Base-by-base conservation (phyloP, 1,284 basidiomycete genomes). In the Trichosporon sp. region DNA sequence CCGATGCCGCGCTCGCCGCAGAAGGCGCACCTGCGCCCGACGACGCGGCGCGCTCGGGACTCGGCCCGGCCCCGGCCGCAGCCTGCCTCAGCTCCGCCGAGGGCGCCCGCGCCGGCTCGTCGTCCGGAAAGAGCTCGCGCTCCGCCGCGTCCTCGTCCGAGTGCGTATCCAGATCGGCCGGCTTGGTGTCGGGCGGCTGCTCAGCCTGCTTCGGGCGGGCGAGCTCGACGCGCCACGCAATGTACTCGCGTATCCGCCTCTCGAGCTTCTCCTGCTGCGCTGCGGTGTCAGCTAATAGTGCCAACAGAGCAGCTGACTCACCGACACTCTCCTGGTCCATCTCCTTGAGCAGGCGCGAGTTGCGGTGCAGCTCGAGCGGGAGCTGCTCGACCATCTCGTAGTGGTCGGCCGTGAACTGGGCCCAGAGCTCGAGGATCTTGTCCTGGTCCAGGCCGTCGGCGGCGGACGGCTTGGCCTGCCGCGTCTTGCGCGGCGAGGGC, bases 351-450 rank as follows among this genome's bases (percentile, higher is more conserved):
- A 96, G 84, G 25, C 88, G 85, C 80, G 90, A 91, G 69, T 92
- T 90, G 44, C 94, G 86, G 76, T 92, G 90, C 65, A 96, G 80
- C 66, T 92, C 91, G 69, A 95, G 83, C 2, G 94, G 93, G 5
- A 96, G 83, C 80, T 95, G 92, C 75, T 95, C 93, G 66, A 94
- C 87, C 65, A 91, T 88, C 87, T 92, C 92, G 78, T 89, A 90
- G 75, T 91, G 88, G 72, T 93, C 91, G 75, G 91, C 91, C 72
- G 88, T 87, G 78, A 93, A 88, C 27, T 88, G 84, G 47, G 91
- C 89, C 91, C 92, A 93, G 68, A 85, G 86, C 76, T 90, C 89
- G 31, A 79, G 72, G 53, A 80, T 75, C 44, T 75, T 72, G 25
- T 80, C 77, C 1, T 73, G 64, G 31, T 73, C 74, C 9, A 72